Base-by-base conservation (phyloP, 257 asterid genomes). In the Penstemon eatonii region DNA sequence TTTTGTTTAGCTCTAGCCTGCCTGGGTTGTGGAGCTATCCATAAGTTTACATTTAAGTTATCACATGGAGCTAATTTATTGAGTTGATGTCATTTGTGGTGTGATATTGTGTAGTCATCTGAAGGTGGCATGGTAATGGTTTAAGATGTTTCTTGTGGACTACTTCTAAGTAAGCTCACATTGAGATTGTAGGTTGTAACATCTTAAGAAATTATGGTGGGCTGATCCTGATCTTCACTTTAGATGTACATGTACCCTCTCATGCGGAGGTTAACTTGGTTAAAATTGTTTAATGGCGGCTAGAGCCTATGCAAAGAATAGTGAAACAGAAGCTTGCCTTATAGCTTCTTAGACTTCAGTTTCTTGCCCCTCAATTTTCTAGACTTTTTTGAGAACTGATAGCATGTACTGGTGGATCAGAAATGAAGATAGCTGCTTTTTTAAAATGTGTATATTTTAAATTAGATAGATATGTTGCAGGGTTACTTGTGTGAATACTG, bases 11-110 rank as follows among this genome's bases (percentile, higher is more conserved):
- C 56, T 39, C 39, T 43, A 7, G 57, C 6, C 47, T 25, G 12
- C 19, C 36, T 56, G 10, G 9, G 36, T 66, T 53, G 36, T 53
- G 71, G 63, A 52, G 54, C 2, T 1, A 43, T 67, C n/a, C 15
- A 25, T 7, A n/a, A 19, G n/a, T 18, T 54, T 55, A 8, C 33
- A 54, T 5, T 45, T 4, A 45, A 49, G 51, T 12, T 68, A 36
- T 56, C 47, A 44, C 55, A 7, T n/a, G 63, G 72, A 56, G 45
- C 65, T 54, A 66, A 53, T 43, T 66, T 19, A 6, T 25, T 63
- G 54, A 39, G 8, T 66, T 65, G 71, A 13, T 66, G 19, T 53
- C 25, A 40, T 55, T 54, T 15, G 10, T 41, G 43, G 40, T 10
- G 39, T 65, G 59, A n/a, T 40, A n/a, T 10, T 40, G 43, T 63